Conservation (phyloP, 140 eudicot species). For the Stevia rebaudiana region DNA sequence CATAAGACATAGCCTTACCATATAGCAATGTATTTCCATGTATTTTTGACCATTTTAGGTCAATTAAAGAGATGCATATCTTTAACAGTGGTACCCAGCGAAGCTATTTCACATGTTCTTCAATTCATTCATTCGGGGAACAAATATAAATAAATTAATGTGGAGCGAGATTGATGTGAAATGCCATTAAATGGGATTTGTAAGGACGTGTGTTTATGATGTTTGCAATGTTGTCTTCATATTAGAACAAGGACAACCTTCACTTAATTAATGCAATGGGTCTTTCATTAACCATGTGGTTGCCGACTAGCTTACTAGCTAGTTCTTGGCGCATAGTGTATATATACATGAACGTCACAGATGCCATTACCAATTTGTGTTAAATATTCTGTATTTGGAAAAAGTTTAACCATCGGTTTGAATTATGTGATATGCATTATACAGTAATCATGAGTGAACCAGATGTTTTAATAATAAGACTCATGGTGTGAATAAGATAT, state of each 20-base stretch:
- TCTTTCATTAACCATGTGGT: slow-evolving; percentile 25
- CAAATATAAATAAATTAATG: neutral
- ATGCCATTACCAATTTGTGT: too few species aligned
- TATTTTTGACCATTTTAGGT: neutral
- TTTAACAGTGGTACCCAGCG: neutral
- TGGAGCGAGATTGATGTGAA: slow-evolving; percentile 12
- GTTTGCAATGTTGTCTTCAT: slow-evolving; percentile 19
- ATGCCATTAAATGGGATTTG: slow-evolving; percentile 15
- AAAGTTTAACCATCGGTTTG: too few species aligned
- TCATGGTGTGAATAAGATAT: too few species aligned
- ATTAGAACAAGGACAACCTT: slow-evolving; percentile 27
- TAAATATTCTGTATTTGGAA: too few species aligned
- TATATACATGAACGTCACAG: slow-evolving; percentile 3
- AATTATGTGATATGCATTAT: too few species aligned
- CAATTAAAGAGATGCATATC: too few species aligned
- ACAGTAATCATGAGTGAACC: too few species aligned
- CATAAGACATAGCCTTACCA: too few species aligned
- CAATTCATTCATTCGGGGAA: neutral
- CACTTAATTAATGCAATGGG: slow-evolving; percentile 33
- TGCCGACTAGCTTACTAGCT: slow-evolving; percentile 9
- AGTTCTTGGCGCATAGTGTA: slow-evolving; percentile 13
- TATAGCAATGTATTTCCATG: too few species aligned
- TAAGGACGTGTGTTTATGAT: slow-evolving; percentile 17
- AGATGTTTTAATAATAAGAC: too few species aligned
- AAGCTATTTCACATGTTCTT: neutral